phyloP scores from a whole-genome alignment of 495 filamentous ascomycete genomes.

The Aspergillus sclerotioniger region DNA sequence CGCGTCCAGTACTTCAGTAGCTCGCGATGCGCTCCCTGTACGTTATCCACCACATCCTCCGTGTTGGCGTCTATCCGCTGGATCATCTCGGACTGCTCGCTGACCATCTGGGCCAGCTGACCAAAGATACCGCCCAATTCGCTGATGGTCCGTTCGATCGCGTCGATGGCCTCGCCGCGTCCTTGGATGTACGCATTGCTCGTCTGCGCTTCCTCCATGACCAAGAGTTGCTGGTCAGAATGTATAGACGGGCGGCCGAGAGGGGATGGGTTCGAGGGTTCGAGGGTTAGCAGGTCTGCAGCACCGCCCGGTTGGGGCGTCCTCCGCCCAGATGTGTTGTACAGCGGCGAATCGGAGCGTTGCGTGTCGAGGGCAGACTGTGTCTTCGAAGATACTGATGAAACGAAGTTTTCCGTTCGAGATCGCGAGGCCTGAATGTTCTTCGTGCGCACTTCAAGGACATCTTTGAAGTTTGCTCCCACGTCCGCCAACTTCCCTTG shows the following conservation, averaged over 20 bases:
- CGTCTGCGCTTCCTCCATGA: slow-evolving; percentile 91
- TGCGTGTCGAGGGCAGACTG: slow-evolving; percentile 58
- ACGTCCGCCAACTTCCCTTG: slow-evolving; percentile 96
- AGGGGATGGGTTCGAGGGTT: slow-evolving; percentile 63
- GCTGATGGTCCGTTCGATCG: slow-evolving; percentile 91
- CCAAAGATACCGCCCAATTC: slow-evolving; percentile 96
- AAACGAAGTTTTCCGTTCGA: slow-evolving; percentile 94
- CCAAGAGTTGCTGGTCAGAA: slow-evolving; percentile 81
- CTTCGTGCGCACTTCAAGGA: slow-evolving; percentile 93
- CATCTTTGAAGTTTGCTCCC: slow-evolving; percentile 92
- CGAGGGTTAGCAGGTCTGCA: slow-evolving; percentile 79
- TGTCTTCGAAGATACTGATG: slow-evolving; percentile 77
- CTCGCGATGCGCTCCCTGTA: slow-evolving; percentile 92
- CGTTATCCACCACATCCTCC: slow-evolving; percentile 94
- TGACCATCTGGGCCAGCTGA: slow-evolving; percentile 95
- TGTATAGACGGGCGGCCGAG: slow-evolving; percentile 51
- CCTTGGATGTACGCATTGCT: slow-evolving; percentile 89
- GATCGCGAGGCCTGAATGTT: slow-evolving; percentile 94
- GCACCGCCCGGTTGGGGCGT: slow-evolving; percentile 58
- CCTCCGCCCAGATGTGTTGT: slow-evolving; percentile 71
- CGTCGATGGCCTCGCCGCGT: slow-evolving; percentile 92
- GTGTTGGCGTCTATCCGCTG: slow-evolving; percentile 93
- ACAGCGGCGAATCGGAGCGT: slow-evolving; percentile 75
- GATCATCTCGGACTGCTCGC: slow-evolving; percentile 94
- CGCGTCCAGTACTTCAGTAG: slow-evolving; percentile 92